A percentile compares a stretch with the other conserved stretches of the same genome.
Evolutionary conservation across 2,329 filamentous ascomycete species (phyloP).

Genomic region (Diaporthe longicolla): DNA sequence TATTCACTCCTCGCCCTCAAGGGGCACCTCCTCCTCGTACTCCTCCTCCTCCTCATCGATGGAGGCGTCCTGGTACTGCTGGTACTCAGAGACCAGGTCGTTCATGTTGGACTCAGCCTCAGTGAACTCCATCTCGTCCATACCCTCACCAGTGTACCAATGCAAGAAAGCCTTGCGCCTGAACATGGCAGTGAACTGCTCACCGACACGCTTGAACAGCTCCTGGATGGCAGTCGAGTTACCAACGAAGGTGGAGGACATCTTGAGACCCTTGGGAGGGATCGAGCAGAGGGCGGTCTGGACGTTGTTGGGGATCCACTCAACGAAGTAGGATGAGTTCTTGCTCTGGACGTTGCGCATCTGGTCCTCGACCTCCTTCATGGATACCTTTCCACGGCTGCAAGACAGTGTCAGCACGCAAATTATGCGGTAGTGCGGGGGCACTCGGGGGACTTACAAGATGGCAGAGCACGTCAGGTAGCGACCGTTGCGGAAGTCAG

Average conservation of each 20-base stretch:
- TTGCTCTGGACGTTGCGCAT: constrained; percentile 99
- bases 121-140: constrained; percentile 99
- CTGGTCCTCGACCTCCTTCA: constrained; percentile 99
- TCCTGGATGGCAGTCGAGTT: constrained; percentile 99
- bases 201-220: constrained; percentile 99
- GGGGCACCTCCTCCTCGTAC: constrained; percentile 87
- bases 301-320: constrained; percentile 99
- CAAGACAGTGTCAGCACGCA: constrained; percentile 49
- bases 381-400: constrained; percentile 98
- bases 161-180: constrained; percentile 99
- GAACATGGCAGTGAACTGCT: constrained; percentile 99
- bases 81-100: constrained; percentile 99
- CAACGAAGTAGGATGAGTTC: constrained; percentile 99
- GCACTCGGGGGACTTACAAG: constrained; percentile 74
- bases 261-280: constrained; percentile 96
- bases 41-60: constrained; percentile 98
- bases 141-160: constrained; percentile 99
- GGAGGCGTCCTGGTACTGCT: constrained; percentile 99
- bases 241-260: constrained; percentile 98
- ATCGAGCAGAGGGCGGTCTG: constrained; percentile 99
- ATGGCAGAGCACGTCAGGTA: constrained; percentile 99
- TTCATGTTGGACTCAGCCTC: constrained; percentile 99
- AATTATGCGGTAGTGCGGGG: neutral
- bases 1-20: constrained; percentile 76
- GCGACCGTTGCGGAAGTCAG: constrained; percentile 99